These are phyloP conservation scores for Ophiocordyceps sinensis DNA, from an alignment of 2,329 filamentous ascomycete genomes.

Conservation along the genomic window DNA sequence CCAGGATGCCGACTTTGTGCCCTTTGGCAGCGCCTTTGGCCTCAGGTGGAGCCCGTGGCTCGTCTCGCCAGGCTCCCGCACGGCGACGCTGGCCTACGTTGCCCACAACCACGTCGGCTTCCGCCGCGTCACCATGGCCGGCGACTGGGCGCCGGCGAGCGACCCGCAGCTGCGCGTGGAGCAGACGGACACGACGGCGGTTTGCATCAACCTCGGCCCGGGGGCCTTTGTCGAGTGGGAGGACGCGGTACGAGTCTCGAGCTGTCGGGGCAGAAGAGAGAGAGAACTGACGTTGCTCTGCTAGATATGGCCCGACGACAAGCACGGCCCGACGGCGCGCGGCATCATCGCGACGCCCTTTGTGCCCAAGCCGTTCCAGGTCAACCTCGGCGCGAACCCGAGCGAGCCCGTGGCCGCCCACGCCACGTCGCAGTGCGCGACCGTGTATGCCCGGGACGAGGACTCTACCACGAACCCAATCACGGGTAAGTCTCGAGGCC, in stretches of 20 bases:
- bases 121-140: constrained; percentile 28
- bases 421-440: constrained; percentile 27
- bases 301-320: constrained; percentile 25
- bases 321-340: constrained; percentile 24
- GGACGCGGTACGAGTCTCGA: constrained; percentile 23
- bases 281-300: neutral
- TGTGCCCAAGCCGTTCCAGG: constrained; percentile 33
- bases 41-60: constrained; percentile 42
- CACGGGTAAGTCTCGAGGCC: constrained; percentile 4
- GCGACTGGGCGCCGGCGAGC: constrained; percentile 18
- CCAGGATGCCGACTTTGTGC: constrained; percentile 33
- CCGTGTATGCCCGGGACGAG: constrained; percentile 24
- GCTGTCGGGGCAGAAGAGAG: neutral
- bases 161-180: constrained; percentile 24
- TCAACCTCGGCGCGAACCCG: constrained; percentile 21
- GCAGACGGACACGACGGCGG: constrained; percentile 26
- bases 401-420: constrained; percentile 18
- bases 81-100: constrained; percentile 34
- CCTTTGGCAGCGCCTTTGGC: constrained; percentile 32
- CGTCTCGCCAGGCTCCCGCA: constrained; percentile 15
- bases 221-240: constrained; percentile 45
- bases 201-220: constrained; percentile 33
- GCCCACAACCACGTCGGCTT: constrained; percentile 40
- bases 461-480: constrained; percentile 18
- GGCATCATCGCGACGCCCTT: constrained; percentile 40